These are phyloP conservation scores for Abrus pulchellus DNA, from an alignment of 306 rosid genomes.

Conservation along the genomic window DNA sequence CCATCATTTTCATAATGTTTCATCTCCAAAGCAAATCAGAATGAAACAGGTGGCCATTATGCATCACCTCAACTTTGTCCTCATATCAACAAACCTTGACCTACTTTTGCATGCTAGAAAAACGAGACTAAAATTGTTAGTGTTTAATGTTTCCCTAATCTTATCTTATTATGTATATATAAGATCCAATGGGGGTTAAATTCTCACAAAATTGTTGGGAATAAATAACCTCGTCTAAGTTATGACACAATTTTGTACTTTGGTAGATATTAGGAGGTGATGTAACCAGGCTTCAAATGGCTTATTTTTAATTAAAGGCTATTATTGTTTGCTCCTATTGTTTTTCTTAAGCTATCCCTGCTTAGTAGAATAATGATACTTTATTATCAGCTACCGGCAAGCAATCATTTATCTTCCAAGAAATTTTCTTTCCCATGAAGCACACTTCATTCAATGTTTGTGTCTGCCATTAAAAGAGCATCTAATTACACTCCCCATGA, in stretches of 20 bases:
- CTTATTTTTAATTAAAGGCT: constrained; percentile 44
- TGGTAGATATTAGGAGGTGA: constrained; percentile 36
- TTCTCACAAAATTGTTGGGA: constrained; percentile 43
- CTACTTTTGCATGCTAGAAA: constrained; percentile 43
- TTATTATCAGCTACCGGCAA: constrained; percentile 41
- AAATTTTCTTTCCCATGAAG: constrained; percentile 55
- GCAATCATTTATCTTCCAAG: constrained; percentile 47
- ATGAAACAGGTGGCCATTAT: constrained; percentile 49
- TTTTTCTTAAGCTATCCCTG: constrained; percentile 43
- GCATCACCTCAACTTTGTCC: constrained; percentile 48
- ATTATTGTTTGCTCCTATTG: constrained; percentile 39
- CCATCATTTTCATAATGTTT: constrained; percentile 53
- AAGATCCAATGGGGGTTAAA: constrained; percentile 25
- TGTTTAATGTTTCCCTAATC: constrained; percentile 30
- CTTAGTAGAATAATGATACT: constrained; percentile 48
- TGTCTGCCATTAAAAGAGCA: constrained; percentile 48
- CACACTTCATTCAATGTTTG: constrained; percentile 47
- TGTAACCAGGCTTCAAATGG: constrained; percentile 41
- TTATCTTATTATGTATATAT: constrained; percentile 47
- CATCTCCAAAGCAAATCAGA: constrained; percentile 47
- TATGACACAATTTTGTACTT: constrained; percentile 44
- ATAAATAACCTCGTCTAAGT: constrained; percentile 27
- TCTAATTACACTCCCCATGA: constrained; percentile 36
- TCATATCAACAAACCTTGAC: constrained; percentile 51
- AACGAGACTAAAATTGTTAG: constrained; percentile 22